Conservation (phyloP, 257 asterid genomes). For the Ilex aquifolium region DNA sequence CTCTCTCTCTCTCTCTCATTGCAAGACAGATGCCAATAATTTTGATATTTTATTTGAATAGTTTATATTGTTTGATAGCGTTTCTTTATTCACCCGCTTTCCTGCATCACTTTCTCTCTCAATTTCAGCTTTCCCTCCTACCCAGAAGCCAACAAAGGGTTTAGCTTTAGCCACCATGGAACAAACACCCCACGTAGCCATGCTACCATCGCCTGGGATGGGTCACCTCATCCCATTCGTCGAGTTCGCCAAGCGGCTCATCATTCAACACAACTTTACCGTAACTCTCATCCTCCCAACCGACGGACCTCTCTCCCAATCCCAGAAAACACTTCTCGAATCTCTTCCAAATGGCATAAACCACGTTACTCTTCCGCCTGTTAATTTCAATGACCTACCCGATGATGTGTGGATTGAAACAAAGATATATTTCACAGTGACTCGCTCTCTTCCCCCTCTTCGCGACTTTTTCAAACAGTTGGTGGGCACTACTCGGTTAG, state of each 20-base stretch:
- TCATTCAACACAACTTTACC: conserved; percentile 41
- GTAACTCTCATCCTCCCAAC: conserved; percentile 51
- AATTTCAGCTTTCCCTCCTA: too few species aligned
- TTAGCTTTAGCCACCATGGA: too few species aligned
- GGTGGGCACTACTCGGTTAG: conserved; percentile 7
- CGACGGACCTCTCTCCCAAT: conserved; percentile 44
- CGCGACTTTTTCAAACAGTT: conserved; percentile 27
- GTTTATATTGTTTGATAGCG: too few species aligned
- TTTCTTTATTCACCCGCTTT: too few species aligned
- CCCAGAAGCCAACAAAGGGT: too few species aligned
- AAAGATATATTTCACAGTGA: conserved; percentile 42
- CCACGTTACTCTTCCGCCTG: conserved; percentile 39
- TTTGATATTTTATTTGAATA: too few species aligned
- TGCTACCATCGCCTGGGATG: conserved; percentile 76
- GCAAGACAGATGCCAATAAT: too few species aligned
- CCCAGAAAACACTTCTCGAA: conserved; percentile 40
- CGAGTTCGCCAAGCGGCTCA: conserved; percentile 52
- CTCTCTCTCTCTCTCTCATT: too few species aligned
- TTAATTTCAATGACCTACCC: conserved; percentile 38
- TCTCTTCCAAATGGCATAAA: conserved; percentile 33
- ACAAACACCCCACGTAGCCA: conserved; percentile 37
- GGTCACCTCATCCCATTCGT: conserved; percentile 73
- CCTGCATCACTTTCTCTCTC: too few species aligned
- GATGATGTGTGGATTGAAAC: conserved; percentile 45
- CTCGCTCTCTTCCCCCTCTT: conserved; percentile 52